Evolutionary conservation across 2,329 filamentous ascomycete species (phyloP).

Genomic region (Didymosphaeria variabile): DNA sequence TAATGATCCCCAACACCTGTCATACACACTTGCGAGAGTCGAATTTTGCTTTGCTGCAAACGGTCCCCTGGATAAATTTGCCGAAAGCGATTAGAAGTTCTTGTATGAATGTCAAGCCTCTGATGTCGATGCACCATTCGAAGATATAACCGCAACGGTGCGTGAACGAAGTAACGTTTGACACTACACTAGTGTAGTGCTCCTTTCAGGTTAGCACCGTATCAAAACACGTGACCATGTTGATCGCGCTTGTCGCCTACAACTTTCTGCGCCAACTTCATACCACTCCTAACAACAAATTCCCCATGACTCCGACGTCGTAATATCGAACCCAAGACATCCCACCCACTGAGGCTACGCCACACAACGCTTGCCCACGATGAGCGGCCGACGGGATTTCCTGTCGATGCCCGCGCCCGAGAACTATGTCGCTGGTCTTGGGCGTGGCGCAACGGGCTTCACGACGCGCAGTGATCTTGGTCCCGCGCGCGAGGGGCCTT

Average conservation of each 20-base stretch:
- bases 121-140: neutral
- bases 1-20: neutral
- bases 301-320: neutral
- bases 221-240: neutral
- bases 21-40: too few species aligned
- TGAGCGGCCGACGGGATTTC: conserved; percentile 81
- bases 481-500: conserved; percentile 92
- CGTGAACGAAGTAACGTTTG: too few species aligned
- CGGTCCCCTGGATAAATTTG: neutral
- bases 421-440: conserved; percentile 86
- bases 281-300: neutral
- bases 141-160: too few species aligned
- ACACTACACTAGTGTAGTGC: neutral
- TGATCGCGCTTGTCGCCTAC: neutral
- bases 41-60: too few species aligned
- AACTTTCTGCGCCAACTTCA: conserved; percentile 1
- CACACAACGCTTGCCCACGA: conserved; percentile 41
- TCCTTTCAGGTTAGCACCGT: neutral
- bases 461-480: conserved; percentile 97
- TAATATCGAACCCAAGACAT: neutral
- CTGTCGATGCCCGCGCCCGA: conserved; percentile 77
- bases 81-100: neutral
- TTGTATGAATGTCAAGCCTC: neutral
- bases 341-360: too few species aligned
- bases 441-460: conserved; percentile 97